Conservation (phyloP, 768 basidiomycete species). For the Lentinus brumalis region DNA sequence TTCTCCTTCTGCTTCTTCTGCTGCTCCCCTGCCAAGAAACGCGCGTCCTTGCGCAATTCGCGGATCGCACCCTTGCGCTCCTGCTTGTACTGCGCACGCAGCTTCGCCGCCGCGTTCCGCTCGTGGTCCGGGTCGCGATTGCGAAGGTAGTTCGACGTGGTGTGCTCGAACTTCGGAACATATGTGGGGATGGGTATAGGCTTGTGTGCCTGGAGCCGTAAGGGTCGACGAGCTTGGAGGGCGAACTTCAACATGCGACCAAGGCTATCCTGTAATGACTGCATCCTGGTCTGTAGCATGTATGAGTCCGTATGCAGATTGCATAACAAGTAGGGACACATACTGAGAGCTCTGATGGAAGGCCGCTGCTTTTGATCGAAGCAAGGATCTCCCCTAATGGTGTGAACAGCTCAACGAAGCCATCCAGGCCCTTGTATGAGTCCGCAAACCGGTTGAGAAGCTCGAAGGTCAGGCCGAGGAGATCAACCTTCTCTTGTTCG, state of each 20-base stretch:
- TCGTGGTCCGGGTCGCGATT: conserved; percentile 91
- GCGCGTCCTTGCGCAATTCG: conserved; percentile 93
- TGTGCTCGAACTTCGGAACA: conserved; percentile 88
- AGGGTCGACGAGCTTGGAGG: conserved; percentile 69
- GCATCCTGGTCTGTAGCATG: conserved; percentile 46
- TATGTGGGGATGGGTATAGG: conserved; percentile 94
- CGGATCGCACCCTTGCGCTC: conserved; percentile 96
- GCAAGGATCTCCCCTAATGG: conserved; percentile 66
- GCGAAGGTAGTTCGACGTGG: conserved; percentile 72
- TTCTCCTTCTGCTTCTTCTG: conserved; percentile 84
- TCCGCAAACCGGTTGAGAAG: conserved; percentile 72
- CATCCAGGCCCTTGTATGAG: conserved; percentile 74
- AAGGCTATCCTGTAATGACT: conserved; percentile 50
- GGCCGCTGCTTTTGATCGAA: conserved; percentile 45
- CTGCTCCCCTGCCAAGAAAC: conserved; percentile 88
- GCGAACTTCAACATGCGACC: conserved; percentile 73
- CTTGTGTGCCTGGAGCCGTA: conserved; percentile 89
- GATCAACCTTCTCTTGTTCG: conserved; percentile 73
- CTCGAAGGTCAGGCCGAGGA: conserved; percentile 62
- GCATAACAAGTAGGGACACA: conserved; percentile 22
- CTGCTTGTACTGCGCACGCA: conserved; percentile 89
- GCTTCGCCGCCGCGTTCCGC: conserved; percentile 81
- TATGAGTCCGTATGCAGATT: not conserved
- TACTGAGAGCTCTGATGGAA: conserved; percentile 63
- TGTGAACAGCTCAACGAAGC: conserved; percentile 83